phyloP scores from a whole-genome alignment of 1,284 basidiomycete genomes.

The Papiliotrema fonsecae region DNA sequence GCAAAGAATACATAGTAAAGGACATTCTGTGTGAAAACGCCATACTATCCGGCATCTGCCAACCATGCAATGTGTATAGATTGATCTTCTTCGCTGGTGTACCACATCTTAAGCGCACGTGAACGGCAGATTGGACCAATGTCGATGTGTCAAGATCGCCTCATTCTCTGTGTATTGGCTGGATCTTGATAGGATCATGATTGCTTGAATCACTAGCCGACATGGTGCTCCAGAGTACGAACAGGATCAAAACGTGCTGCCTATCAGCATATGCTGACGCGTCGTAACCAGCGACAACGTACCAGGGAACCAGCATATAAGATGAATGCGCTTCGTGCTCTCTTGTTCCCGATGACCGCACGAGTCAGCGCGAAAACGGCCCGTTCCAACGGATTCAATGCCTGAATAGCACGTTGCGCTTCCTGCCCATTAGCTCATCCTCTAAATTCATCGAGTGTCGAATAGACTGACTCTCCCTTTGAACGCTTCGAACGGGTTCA shows the following conservation, averaged over 20 bases:
- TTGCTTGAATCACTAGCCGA: slow-evolving; percentile 30
- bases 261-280: neutral
- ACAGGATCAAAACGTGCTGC: slow-evolving; percentile 42
- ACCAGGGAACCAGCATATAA: slow-evolving; percentile 44
- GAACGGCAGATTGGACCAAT: no score
- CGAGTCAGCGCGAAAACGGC: slow-evolving; percentile 80
- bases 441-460: neutral
- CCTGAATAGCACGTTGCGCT: slow-evolving; percentile 82
- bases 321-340: slow-evolving; percentile 57
- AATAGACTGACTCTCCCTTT: slow-evolving; percentile 70
- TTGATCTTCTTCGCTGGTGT: neutral
- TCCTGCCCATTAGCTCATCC: slow-evolving; percentile 58
- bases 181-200: slow-evolving; percentile 23
- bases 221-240: slow-evolving; percentile 43
- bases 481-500: slow-evolving; percentile 98
- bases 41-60: neutral
- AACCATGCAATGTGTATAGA: neutral
- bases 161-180: slow-evolving; percentile 25
- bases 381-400: slow-evolving; percentile 85
- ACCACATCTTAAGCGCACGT: no score
- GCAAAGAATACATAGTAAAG: no score
- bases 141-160: no score
- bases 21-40: no score
- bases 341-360: slow-evolving; percentile 78
- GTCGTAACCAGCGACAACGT: slow-evolving; percentile 9